Base-by-base conservation (phyloP, 352 stramenopile genomes). In the Ophiocytium majus region DNA sequence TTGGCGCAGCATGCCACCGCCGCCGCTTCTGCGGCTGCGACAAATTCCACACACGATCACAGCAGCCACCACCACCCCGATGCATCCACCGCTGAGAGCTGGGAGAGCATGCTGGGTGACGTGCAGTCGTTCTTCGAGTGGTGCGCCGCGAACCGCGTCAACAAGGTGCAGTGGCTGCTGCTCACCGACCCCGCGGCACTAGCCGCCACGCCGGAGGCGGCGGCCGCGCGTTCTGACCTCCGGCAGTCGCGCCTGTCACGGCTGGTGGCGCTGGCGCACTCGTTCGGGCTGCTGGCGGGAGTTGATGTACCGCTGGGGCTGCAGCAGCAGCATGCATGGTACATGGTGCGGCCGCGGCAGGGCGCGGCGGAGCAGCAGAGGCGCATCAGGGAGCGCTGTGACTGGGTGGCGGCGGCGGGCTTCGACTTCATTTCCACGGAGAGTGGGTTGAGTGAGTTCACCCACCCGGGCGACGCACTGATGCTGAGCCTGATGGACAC, bases 381-480 rank as follows among this genome's bases (percentile, higher is more conserved):
- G 50, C 36, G 76, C 49, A 89, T 90, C 19, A 36, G 23, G 23
- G 50, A 81, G 50, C 34, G 83, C 34, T 36, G 90, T 19, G 80
- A 89, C 74, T 91, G 85, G 86, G 50, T 89, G 0, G 85, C 71
- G 35, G 32, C n/a, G 1, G 80, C 85, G 23, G 86, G 86, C 49
- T 90, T 91, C 82, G 88, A 91, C 81, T 91, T 91, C 34, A 19
- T 91, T 5, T 84, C 74, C 32, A 91, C 88, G 23, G 88, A 91
- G 76, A 86, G 63, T 50, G 88, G 88, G 10, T 80, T 89, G 19
- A 90, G 76, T 34, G 88, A 91, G 83, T 91, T 90, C 63, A 90
- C 88, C 14, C 57, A 89, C 71, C 84, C 84, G 23, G 81, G 78
- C 32, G 87, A 85, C 83, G 71, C 66, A 31, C 43, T 90, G 9